Conservation (phyloP, 805 yeast species). For the Middelhovenomyces tepae region DNA sequence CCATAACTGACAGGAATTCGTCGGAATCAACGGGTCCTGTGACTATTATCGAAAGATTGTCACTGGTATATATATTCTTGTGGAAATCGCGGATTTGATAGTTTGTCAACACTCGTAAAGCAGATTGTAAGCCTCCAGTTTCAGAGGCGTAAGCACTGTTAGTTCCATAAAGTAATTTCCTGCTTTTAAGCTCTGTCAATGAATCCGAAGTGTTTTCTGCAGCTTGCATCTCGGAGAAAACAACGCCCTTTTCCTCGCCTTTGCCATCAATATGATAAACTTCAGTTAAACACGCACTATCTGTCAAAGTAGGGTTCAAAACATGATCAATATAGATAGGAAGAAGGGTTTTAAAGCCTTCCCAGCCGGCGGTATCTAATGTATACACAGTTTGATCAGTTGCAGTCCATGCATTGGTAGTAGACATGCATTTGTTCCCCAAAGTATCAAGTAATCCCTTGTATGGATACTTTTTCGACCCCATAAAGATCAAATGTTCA, state of each 20-base stretch:
- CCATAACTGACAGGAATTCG: slow-evolving; percentile 56
- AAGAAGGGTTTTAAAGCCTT: slow-evolving; percentile 72
- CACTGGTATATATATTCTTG: slow-evolving; percentile 61
- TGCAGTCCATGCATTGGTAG: slow-evolving; percentile 95
- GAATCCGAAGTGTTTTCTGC: slow-evolving; percentile 74
- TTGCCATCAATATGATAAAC: slow-evolving; percentile 90
- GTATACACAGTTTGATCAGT: slow-evolving; percentile 95
- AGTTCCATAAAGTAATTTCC: slow-evolving; percentile 30
- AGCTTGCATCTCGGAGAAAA: slow-evolving; percentile 95
- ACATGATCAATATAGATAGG: slow-evolving; percentile 90
- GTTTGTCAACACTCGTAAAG: slow-evolving; percentile 63
- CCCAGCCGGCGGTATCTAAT: slow-evolving; percentile 90
- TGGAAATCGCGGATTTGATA: slow-evolving; percentile 75
- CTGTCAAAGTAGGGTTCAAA: slow-evolving; percentile 74
- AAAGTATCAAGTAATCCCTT: slow-evolving; percentile 84
- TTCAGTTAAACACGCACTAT: slow-evolving; percentile 86
- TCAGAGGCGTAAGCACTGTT: slow-evolving; percentile 83
- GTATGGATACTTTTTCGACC: slow-evolving; percentile 79
- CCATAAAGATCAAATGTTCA: slow-evolving; percentile 93
- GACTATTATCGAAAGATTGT: slow-evolving; percentile 72
- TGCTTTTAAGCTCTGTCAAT: slow-evolving; percentile 42
- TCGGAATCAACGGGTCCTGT: slow-evolving; percentile 78
- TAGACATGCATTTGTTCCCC: slow-evolving; percentile 74
- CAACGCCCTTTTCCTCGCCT: slow-evolving; percentile 92
- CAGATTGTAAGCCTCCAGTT: slow-evolving; percentile 83